phyloP scores from a whole-genome alignment of 169 alveolate genomes.

The Cryptosporidium canis region DNA sequence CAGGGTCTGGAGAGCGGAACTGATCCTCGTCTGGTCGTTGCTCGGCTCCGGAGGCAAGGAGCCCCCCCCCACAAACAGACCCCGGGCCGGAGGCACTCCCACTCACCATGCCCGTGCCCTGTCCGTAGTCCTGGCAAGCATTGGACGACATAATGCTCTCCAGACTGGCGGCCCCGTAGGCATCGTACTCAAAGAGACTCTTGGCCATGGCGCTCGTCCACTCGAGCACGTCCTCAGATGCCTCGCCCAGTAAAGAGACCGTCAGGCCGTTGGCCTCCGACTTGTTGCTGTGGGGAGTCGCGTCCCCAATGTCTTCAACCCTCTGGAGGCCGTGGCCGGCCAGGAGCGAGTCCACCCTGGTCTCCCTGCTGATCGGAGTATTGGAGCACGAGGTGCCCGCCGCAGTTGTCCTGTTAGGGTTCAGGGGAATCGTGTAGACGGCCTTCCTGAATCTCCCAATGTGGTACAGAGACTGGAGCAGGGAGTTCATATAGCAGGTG shows the following conservation, averaged over 20 bases:
- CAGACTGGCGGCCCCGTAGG: conserved; percentile 46
- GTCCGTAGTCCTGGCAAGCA: conserved; percentile 1
- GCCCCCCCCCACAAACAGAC: not conserved
- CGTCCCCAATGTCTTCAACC: not conserved
- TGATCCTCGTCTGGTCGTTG: conserved; percentile 82
- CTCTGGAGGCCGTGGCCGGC: not conserved
- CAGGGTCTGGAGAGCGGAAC: conserved; percentile 91
- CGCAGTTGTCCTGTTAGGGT: not conserved
- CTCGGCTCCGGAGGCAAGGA: conserved; percentile 79
- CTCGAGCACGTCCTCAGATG: conserved; percentile 41
- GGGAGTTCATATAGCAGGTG: conserved; percentile 99
- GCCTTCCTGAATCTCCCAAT: conserved; percentile 95
- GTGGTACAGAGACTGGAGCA: conserved; percentile 95
- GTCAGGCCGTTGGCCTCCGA: conserved; percentile 1
- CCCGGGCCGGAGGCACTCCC: conserved; percentile 23
- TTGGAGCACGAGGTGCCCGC: not conserved
- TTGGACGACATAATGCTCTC: conserved; percentile 43
- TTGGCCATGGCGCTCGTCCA: conserved; percentile 61
- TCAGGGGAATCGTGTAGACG: conserved; percentile 81
- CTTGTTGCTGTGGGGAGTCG: not conserved
- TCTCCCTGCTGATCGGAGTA: not conserved
- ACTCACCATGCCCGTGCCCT: not conserved
- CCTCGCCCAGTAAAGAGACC: conserved; percentile 13
- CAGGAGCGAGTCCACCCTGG: not conserved
- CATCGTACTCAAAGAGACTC: conserved; percentile 26